Evolutionary conservation across 768 basidiomycete genomes (phyloP), one percentile per base, ranked within the genome.

Genomic region (Sistotremastrum niveocremeum): DNA sequence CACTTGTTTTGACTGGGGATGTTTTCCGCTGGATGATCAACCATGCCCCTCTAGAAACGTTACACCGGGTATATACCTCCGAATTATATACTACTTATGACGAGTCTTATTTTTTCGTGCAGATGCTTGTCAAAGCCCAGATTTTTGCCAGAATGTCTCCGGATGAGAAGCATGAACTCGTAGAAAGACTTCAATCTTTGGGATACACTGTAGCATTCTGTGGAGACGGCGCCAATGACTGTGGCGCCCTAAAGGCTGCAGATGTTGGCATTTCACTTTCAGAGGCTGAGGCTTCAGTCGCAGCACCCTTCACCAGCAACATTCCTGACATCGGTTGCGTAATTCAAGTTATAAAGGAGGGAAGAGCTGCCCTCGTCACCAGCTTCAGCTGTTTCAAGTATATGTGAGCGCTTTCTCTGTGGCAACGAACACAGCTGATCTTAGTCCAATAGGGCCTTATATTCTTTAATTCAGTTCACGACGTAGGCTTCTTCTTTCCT

Each of bases 371-470:
- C 1, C 69, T 99, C 45, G 94, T 95, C 45, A 98, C 95, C 1
- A 94, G 90, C 61, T 99, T 99, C 65, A 93, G 90, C 53, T 98
- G 94, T 66, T 99, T 99, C 79, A 99, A 99, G 64, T 99, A 97
- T 58, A 99, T 99, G 94, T 93, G 55, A 62, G 87, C 70, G 34
- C 4, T 12, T 3, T 11, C 4, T 33, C 32, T 6, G 30, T 7
- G 32, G 33, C 28, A 39, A 30, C 28, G 5, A 31, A 34, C 54
- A 52, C 37, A 43, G 42, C 45, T 45, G 39, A 37, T 44, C 3
- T 42, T 34, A 43, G 38, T 35, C 52, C 7, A 40, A 11, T 55
- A 98, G 93, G 94, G 95, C 95, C 0, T 64, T 99, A 39, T 99
- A 98, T 64, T 99, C 95, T 8, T 72, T 99, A 53, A 99, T 99